Evolutionary conservation across 192 early-diverging fungal genomes (phyloP), one percentile per base, ranked within the genome.

Genomic region (Coemansia sp.): DNA sequence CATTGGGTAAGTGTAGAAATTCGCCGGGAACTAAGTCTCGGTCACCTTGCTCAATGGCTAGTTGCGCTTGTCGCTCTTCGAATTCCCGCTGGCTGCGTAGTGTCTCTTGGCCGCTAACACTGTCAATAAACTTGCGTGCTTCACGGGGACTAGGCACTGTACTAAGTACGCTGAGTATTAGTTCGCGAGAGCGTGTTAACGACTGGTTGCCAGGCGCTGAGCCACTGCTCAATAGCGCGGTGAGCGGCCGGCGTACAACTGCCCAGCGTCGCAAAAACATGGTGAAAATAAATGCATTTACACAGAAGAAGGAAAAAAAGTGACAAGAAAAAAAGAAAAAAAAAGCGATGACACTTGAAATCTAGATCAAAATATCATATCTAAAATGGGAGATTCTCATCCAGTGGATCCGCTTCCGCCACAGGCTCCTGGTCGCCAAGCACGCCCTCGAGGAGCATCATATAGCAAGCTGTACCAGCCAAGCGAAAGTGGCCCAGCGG

Each of bases 91-190:
- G 79, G 52, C 64, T 82, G 62, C 71, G 74, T 65, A 82, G 70
- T 3, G 79, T 82, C 68, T 82, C 79, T 23, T 50, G 73, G 19
- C 69, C 77, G 28, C 69, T 73, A 44, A 84, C 74, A 46, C 72
- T 77, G 63, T 74, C 76, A 14, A 84, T 53, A 23, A 84, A 84
- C 64, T 76, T 76, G 69, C 77, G 82, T 8, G 82, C 78, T 64
- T 84, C 82, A 32, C 78, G 77, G 0, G 70, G 82, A 49, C 82
- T 84, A 2, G 82, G 82, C 9, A 80, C 74, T 2, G 77, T 73
- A 72, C 78, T 80, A 0, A 84, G 66, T 17, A 84, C 82, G 57
- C 58, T 80, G 43, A 84, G 69, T 33, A 84, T 84, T 55, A 84
- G 72, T 33, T 84, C 82, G 9, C 82, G 76, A 60, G 76, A 68